Conservation (phyloP, 2,329 filamentous ascomycete species). For the Penicillium concentricum region DNA sequence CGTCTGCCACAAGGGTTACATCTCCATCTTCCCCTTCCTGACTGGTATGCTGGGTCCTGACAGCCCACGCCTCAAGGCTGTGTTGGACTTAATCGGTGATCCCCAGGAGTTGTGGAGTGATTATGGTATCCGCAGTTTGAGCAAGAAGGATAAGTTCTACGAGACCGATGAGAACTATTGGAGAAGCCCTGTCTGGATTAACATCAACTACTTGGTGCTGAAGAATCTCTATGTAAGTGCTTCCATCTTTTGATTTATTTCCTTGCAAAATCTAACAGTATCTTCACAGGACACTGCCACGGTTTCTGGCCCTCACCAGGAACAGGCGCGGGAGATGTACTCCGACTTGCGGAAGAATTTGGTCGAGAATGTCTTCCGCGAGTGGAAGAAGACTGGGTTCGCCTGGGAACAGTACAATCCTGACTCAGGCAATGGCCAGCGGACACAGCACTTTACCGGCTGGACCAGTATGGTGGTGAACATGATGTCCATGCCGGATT, state of each 20-base stretch:
- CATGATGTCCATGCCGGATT: conserved; percentile 90
- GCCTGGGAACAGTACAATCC: conserved; percentile 99
- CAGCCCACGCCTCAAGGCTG: conserved; percentile 69
- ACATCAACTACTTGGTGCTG: conserved; percentile 88
- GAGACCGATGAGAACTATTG: conserved; percentile 96
- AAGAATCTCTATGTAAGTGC: conserved; percentile 72
- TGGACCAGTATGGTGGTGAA: conserved; percentile 99
- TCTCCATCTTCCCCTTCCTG: conserved; percentile 90
- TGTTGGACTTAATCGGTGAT: conserved; percentile 75
- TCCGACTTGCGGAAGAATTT: conserved; percentile 75
- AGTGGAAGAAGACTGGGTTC: conserved; percentile 89
- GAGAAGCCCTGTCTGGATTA: conserved; percentile 92
- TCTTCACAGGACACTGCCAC: conserved; percentile 62
- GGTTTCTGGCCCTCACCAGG: conserved; percentile 63
- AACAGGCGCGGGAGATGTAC: conserved; percentile 72
- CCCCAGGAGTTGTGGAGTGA: conserved; percentile 86
- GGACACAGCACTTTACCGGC: conserved; percentile 96
- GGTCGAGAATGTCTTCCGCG: conserved; percentile 81
- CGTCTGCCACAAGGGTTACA: conserved; percentile 95
- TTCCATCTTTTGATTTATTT: conserved; percentile 3
- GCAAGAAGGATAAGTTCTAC: conserved; percentile 77
- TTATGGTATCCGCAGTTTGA: conserved; percentile 85
- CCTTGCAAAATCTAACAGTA: conserved; percentile 14
- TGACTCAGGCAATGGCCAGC: conserved; percentile 86
- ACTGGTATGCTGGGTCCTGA: conserved; percentile 74